These are phyloP conservation scores for Pascua sp. DNA, from an alignment of 1,284 basidiomycete species.

Conservation along the genomic window DNA sequence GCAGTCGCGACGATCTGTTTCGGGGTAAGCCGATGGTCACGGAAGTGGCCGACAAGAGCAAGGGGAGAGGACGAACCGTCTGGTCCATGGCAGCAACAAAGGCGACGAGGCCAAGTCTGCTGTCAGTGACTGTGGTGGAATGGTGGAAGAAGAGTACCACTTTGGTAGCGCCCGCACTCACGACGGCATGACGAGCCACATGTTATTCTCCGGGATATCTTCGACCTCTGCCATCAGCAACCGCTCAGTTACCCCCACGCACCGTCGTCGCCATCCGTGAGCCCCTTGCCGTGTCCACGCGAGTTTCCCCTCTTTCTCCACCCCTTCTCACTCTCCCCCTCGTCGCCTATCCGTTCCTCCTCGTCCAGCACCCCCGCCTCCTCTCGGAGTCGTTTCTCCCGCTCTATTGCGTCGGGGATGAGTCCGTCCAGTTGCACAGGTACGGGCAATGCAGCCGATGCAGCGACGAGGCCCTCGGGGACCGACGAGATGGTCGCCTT, in stretches of 20 bases:
- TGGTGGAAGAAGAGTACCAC: conserved; percentile 21
- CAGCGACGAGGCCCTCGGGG: not conserved
- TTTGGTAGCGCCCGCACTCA: not conserved
- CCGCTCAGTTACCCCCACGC: conserved; percentile 2
- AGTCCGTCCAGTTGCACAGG: not conserved
- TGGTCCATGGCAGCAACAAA: no score
- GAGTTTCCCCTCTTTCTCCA: not conserved
- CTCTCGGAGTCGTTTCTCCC: not conserved
- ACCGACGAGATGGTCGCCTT: not conserved
- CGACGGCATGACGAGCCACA: conserved; percentile 33
- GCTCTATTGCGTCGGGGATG: not conserved
- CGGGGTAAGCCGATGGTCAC: no score
- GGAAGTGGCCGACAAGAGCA: not conserved
- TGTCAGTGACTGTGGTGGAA: conserved; percentile 14
- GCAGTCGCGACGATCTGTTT: conserved; percentile 32
- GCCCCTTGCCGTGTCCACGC: conserved; percentile 17
- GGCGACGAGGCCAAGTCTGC: no score
- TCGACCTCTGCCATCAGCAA: not conserved
- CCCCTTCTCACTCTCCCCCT: not conserved
- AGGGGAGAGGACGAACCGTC: no score
- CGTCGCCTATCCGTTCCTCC: not conserved
- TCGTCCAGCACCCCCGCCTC: not conserved
- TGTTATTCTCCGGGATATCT: conserved; percentile 30
- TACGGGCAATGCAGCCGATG: not conserved
- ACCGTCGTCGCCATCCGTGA: conserved; percentile 42